These are phyloP conservation scores for Catunica adiposa DNA, from an alignment of 2,329 filamentous ascomycete genomes.

Conservation along the genomic window DNA sequence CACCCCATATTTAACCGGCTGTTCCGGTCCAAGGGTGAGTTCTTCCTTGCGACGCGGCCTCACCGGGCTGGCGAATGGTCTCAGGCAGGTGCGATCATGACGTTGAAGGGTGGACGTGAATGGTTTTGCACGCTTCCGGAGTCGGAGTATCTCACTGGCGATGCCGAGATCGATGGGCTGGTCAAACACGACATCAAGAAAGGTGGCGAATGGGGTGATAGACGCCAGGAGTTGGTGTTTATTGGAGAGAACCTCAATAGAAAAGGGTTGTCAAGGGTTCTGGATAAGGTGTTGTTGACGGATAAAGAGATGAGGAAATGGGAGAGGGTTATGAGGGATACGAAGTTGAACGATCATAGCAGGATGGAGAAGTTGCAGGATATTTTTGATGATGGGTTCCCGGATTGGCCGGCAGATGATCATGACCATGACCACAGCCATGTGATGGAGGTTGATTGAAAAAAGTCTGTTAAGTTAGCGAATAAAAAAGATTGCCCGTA, in stretches of 20 bases:
- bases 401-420: conserved; percentile 35
- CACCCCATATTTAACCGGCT: conserved; percentile 36
- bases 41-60: conserved; percentile 42
- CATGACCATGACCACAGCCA: conserved; percentile 22
- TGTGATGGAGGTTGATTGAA: conserved; percentile 1
- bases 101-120: conserved; percentile 34
- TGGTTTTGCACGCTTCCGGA: conserved; percentile 46
- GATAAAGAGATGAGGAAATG: conserved; percentile 40
- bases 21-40: conserved; percentile 46
- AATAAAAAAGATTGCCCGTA: neutral
- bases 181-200: conserved; percentile 33
- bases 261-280: conserved; percentile 29
- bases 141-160: conserved; percentile 31
- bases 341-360: conserved; percentile 20
- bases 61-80: conserved; percentile 42
- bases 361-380: conserved; percentile 31
- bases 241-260: conserved; percentile 50
- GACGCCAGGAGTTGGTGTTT: conserved; percentile 56
- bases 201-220: conserved; percentile 49
- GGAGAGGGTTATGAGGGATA: conserved; percentile 34
- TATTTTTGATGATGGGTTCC: conserved; percentile 43
- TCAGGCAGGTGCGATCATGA: conserved; percentile 48
- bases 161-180: conserved; percentile 31
- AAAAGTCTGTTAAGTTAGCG: neutral
- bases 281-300: conserved; percentile 47